These are phyloP conservation scores for Triticum dicoccoides DNA, from an alignment of 176 grass and related monocot species.

Conservation along the genomic window DNA sequence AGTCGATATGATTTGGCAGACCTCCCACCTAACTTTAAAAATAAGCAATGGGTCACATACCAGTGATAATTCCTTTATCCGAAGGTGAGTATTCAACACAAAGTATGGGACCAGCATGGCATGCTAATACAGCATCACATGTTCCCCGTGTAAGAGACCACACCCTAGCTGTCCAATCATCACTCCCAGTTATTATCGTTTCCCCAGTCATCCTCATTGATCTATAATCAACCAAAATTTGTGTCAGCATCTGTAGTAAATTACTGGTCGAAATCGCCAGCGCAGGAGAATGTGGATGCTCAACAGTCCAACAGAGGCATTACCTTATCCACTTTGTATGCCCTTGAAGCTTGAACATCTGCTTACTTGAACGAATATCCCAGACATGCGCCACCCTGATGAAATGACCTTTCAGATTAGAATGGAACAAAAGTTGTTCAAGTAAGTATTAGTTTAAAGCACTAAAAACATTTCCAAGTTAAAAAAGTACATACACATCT, in stretches of 20 bases:
- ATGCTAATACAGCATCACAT: slow-evolving; percentile 92
- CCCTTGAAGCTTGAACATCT: slow-evolving; percentile 94
- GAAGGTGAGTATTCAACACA: slow-evolving; percentile 93
- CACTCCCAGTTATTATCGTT: slow-evolving; percentile 92
- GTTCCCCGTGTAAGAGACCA: slow-evolving; percentile 88
- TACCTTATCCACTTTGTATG: slow-evolving; percentile 99
- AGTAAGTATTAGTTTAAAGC: slow-evolving; percentile 28
- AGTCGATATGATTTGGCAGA: slow-evolving; percentile 14
- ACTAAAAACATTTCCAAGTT: slow-evolving; percentile 24
- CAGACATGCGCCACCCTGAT: slow-evolving; percentile 86
- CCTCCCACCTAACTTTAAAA: background rate
- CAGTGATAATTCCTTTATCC: slow-evolving; percentile 95
- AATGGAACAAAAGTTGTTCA: slow-evolving; percentile 18
- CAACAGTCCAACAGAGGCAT: slow-evolving; percentile 19
- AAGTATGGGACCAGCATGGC: slow-evolving; percentile 93
- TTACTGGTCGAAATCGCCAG: slow-evolving; percentile 9
- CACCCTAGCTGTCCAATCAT: slow-evolving; percentile 99
- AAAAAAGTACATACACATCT: slow-evolving; percentile 72
- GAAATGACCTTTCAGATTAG: slow-evolving; percentile 27
- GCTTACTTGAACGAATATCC: slow-evolving; percentile 92
- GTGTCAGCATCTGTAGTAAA: slow-evolving; percentile 18
- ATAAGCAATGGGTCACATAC: slow-evolving; percentile 46
- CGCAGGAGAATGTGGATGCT: background rate
- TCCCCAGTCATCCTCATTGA: slow-evolving; percentile 91
- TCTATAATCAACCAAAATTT: slow-evolving; percentile 41